Evolutionary conservation across 2,329 filamentous ascomycete species (phyloP), one percentile per base, ranked within the genome.

Genomic region (Phoma sp.): DNA sequence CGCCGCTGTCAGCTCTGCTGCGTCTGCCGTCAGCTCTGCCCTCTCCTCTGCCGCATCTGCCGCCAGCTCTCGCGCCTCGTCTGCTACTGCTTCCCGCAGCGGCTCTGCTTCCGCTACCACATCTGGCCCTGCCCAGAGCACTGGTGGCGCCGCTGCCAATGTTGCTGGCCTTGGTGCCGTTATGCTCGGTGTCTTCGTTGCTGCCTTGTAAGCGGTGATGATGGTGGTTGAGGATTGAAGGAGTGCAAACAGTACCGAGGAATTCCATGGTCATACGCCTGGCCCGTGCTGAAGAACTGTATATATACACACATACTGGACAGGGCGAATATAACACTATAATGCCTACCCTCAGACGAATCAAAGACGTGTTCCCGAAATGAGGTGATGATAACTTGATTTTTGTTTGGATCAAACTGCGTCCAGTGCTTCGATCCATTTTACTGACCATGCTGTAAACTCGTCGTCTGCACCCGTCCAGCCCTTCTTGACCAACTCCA

Each of bases 371-470:
- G 5, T 17, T 10, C 10, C 7, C 17, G n/a, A 6, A 4, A n/a
- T 35, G 32, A 35, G 6, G n/a, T 17, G n/a, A 15, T 35, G 17
- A n/a, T 2, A 8, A 8, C 15, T 35, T 13, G 15, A 17, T 17
- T 31, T 15, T 17, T 35, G 8, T 6, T 17, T 17, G 32, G 6
- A 35, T 68, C 55, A 71, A 19, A 56, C 56, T 57, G 77, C 75
- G 21, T 77, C 74, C 50, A 82, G 62, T 22, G 80, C 78, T 41
- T 74, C 76, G 33, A 73, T 55, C 82, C 83, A 86, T 45, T 82
- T 85, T 43, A 78, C 80, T n/a, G 83, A 85, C 92, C 92, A 96
- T 15, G 84, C 80, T 0, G 87, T 89, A 69, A 96, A 96, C 66
- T 89, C 90, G 67, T 96, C 92, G 17, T 84, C 81, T 41, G 82